phyloP scores from a whole-genome alignment of 140 eudicot genomes.

The Bidens hawaiensis region DNA sequence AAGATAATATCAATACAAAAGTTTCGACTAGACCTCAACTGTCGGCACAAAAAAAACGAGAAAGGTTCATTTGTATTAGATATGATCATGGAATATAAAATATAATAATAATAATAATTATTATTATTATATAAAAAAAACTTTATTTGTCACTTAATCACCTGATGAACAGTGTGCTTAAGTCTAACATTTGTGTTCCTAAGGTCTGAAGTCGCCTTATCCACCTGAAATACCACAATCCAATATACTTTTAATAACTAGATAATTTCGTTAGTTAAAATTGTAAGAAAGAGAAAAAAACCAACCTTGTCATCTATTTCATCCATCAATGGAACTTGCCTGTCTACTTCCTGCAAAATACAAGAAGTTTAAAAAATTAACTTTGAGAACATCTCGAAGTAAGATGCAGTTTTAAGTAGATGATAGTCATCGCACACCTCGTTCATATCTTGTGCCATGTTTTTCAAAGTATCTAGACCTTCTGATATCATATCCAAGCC shows the following conservation, averaged over 20 bases:
- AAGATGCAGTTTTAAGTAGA: constrained; percentile 15
- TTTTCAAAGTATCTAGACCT: constrained; percentile 85
- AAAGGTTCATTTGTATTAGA: not conserved
- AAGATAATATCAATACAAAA: constrained; percentile 62
- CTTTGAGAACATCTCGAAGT: not conserved
- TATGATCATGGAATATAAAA: constrained; percentile 15
- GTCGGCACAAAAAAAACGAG: constrained; percentile 18
- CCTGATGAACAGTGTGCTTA: constrained; percentile 93
- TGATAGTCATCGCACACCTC: constrained; percentile 66
- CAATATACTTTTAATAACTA: constrained; percentile 5
- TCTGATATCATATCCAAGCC: constrained; percentile 86
- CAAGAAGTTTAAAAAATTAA: not conserved
- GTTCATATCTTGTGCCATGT: constrained; percentile 94
- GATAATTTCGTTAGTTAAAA: not conserved
- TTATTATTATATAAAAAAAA: not conserved
- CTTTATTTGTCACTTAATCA: constrained; percentile 21
- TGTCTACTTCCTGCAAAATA: constrained; percentile 78
- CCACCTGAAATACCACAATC: constrained; percentile 60
- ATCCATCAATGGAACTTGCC: constrained; percentile 97
- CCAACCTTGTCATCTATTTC: constrained; percentile 93
- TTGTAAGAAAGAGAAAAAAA: not conserved
- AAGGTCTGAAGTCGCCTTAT: constrained; percentile 90
- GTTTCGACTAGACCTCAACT: constrained; percentile 63
- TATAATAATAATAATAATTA: not conserved
- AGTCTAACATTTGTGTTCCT: constrained; percentile 95